phyloP scores from a whole-genome alignment of 768 basidiomycete species.

The Lentinula lateritia region DNA sequence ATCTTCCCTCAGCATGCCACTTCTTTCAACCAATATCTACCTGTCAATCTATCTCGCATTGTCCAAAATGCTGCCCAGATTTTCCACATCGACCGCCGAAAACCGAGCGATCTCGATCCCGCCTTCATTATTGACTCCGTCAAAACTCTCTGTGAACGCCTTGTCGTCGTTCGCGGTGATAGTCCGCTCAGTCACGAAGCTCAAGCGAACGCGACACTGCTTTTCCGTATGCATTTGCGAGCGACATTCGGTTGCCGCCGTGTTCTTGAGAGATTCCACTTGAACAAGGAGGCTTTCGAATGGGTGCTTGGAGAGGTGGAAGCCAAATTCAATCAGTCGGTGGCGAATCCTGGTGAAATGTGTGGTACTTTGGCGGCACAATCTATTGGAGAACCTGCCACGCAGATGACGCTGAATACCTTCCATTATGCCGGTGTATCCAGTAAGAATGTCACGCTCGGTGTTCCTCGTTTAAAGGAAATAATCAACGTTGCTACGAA shows the following conservation, averaged over 20 bases:
- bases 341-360: constrained; percentile 97
- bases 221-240: constrained; percentile 91
- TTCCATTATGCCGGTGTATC: constrained; percentile 99
- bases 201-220: constrained; percentile 84
- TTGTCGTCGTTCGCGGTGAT: constrained; percentile 85
- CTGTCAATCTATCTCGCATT: constrained; percentile 93
- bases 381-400: constrained; percentile 98
- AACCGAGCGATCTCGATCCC: constrained; percentile 90
- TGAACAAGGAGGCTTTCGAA: constrained; percentile 92
- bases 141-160: constrained; percentile 63
- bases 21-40: constrained; percentile 75
- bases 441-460: constrained; percentile 98
- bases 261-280: constrained; percentile 82
- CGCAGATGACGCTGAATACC: constrained; percentile 99
- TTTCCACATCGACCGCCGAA: constrained; percentile 93
- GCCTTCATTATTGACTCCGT: constrained; percentile 81
- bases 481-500: constrained; percentile 99
- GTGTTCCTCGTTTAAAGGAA: constrained; percentile 98
- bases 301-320: constrained; percentile 98
- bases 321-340: constrained; percentile 89
- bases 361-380: constrained; percentile 97
- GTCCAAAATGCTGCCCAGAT: constrained; percentile 94
- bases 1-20: constrained; percentile 78
- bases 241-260: constrained; percentile 83
- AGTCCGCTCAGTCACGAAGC: constrained; percentile 71